phyloP scores from a whole-genome alignment of 306 rosid species.

The Cicer yamashitae region DNA sequence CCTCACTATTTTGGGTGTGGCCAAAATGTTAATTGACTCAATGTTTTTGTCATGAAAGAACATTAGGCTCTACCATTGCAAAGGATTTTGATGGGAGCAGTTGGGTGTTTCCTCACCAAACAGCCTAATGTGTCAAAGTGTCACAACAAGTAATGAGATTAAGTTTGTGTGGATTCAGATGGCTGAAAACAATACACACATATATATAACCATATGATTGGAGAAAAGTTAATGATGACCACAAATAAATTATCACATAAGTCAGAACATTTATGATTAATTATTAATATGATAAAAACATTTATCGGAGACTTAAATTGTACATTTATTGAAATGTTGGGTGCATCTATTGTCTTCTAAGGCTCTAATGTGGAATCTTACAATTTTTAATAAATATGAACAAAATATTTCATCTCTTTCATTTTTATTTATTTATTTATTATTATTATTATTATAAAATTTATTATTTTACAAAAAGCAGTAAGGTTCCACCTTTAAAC shows the following conservation, averaged over 20 bases:
- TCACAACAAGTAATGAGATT: constrained; percentile 27
- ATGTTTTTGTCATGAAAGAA: constrained; percentile 32
- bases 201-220: constrained; percentile 43
- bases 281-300: not conserved
- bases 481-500: no score
- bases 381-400: no score
- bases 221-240: constrained; percentile 43
- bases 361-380: no score
- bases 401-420: no score
- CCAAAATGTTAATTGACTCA: constrained; percentile 23
- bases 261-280: not conserved
- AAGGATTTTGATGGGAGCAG: constrained; percentile 45
- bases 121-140: constrained; percentile 48
- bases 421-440: no score
- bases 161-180: constrained; percentile 56
- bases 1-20: not conserved
- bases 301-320: no score
- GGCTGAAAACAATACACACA: constrained; percentile 9
- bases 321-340: no score
- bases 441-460: no score
- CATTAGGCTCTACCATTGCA: constrained; percentile 39
- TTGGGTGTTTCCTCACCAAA: constrained; percentile 60
- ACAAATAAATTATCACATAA: not conserved
- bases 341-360: no score
- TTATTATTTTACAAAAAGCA: no score